Evolutionary conservation across 164 flowering plant species (phyloP), one percentile per base, ranked within the genome.

Genomic region (Umbellularia californica): DNA sequence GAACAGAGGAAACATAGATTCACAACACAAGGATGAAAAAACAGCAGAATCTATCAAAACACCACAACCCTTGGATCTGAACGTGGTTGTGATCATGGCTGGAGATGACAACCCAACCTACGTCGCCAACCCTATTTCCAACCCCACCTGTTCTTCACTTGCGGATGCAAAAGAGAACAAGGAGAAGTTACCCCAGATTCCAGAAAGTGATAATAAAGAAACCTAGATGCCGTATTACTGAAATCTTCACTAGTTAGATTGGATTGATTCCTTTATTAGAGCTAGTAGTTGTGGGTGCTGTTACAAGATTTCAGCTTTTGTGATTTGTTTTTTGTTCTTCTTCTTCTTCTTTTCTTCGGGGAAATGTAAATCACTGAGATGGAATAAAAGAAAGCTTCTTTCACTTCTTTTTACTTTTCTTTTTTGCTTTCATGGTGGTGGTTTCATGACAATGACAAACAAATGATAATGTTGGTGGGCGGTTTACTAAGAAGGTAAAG

Each of bases 11-110:
- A 66, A 58, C 82, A 15, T 88, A 83, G 23, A 22, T 27, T 14
- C 13, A 24, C 67, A 64, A 23, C 11, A 12, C 67, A 64, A 33
- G 2, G 15, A 30, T 15, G 35, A 5, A 67, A 28, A 30, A 20
- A 74, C 64, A 4, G 80, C 71, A 2, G 81, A 76, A 1, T 25
- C 77, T 12, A 50, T 77, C 50, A 81, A 80, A 72, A 9, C 72
- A 3, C 77, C 80, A 9, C 63, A 70, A 11, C 83, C 74, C 24
- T 74, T 79, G 64, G 92, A 87, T 35, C 85, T 85, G 81, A 86
- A 86, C 78, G 79, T 84, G 52, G 77, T 90, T 68, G 96, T 91
- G 75, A 88, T 91, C 58, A 88, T 91, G 96, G 89, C 96, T 9
- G 96, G 93, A 1, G 78, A 90, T 33, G 81, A 65, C 33, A 86